Evolutionary conservation across 2,329 filamentous ascomycete genomes (phyloP).

Genomic region (Cryoendolithus antarcticus): DNA sequence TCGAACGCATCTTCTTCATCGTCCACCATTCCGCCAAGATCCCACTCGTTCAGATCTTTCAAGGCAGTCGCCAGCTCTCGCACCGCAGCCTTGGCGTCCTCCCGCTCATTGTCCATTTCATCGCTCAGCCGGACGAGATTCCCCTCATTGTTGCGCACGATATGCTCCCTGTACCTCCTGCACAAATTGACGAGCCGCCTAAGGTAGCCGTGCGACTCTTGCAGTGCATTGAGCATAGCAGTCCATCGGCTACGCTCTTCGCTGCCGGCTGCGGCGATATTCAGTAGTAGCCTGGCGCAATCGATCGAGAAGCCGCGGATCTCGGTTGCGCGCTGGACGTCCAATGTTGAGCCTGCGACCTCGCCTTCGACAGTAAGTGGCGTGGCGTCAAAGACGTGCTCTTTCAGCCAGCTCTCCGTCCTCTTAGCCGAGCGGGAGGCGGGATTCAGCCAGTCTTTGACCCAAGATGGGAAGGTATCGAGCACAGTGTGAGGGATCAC

Average conservation of each 20-base stretch:
- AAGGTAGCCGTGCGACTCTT: neutral
- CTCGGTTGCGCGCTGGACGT: conserved; percentile 1
- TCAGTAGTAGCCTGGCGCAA: neutral
- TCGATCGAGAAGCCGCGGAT: conserved; percentile 1
- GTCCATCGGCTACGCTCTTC: neutral
- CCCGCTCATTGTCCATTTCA: conserved; percentile 2
- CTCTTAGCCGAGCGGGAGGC: neutral
- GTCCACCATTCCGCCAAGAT: neutral
- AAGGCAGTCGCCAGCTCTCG: neutral
- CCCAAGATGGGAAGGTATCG: conserved; percentile 2
- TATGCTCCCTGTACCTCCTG: neutral
- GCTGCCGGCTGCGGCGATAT: neutral
- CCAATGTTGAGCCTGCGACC: conserved; percentile 1
- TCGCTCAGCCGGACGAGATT: conserved; percentile 1
- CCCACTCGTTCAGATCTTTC: neutral
- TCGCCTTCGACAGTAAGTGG: neutral
- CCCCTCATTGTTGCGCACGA: neutral
- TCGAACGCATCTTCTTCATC: too few relatives aligned
- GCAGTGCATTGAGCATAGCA: conserved; percentile 1
- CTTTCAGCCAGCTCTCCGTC: conserved; percentile 2
- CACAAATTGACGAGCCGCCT: neutral
- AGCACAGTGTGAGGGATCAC: conserved; percentile 1
- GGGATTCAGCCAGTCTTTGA: conserved; percentile 2
- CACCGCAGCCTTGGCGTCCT: neutral
- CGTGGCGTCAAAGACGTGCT: conserved; percentile 1